Evolutionary conservation across 257 asterid genomes (phyloP).

Genomic region (Solanum gracilifrons): DNA sequence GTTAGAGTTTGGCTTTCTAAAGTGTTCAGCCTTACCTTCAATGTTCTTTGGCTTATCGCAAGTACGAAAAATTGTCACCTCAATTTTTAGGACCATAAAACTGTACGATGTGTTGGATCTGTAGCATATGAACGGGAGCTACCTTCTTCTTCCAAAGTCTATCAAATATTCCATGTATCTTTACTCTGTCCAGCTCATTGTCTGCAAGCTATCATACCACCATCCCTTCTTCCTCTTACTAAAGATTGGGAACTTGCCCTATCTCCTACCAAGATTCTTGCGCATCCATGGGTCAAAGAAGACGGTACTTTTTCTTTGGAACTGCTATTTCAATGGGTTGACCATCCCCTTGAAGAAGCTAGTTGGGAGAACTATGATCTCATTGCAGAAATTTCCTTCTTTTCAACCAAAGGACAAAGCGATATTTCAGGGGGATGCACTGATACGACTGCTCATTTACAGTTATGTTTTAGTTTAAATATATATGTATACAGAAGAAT

Average conservation of each 20-base stretch:
- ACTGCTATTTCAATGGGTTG: background rate
- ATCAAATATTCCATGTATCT: background rate
- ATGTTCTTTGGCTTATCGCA: background rate
- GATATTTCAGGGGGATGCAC: background rate
- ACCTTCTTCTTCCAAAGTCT: background rate
- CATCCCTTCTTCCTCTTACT: background rate
- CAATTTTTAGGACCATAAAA: background rate
- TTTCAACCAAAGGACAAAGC: background rate
- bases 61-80: background rate
- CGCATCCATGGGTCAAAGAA: background rate
- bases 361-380: background rate
- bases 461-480: background rate
- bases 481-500: background rate
- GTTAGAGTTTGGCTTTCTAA: background rate
- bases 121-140: background rate
- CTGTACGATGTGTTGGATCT: background rate
- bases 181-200: background rate
- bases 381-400: background rate
- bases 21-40: background rate
- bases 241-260: background rate
- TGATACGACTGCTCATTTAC: background rate
- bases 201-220: background rate
- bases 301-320: background rate
- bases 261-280: background rate
- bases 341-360: background rate